A percentile compares a stretch with the other conserved stretches of the same genome.
phyloP scores from a whole-genome alignment of 2,329 filamentous ascomycete genomes.

The Alternaria atra region DNA sequence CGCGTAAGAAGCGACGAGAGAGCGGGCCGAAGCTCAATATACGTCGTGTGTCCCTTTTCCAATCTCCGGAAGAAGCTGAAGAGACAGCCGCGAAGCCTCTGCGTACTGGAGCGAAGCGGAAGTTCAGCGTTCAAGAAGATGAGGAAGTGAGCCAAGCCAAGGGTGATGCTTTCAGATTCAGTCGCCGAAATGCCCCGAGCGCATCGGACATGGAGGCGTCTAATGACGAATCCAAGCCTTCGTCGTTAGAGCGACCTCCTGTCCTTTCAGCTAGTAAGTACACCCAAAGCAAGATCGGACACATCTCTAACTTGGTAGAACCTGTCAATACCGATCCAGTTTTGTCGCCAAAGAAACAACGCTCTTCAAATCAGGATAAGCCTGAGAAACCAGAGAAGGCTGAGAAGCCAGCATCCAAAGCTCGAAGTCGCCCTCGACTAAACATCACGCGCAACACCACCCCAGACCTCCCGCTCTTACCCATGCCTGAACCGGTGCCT shows the following conservation, averaged over 20 bases:
- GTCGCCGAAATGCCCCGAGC: conserved; percentile 45
- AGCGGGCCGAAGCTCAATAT: conserved; percentile 57
- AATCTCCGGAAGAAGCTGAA: conserved; percentile 49
- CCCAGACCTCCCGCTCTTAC: conserved; percentile 31
- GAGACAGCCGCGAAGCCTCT: conserved; percentile 38
- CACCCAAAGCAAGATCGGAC: conserved; percentile 19
- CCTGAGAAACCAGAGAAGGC: conserved; percentile 37
- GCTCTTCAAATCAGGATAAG: conserved; percentile 37
- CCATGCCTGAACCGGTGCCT: conserved; percentile 32
- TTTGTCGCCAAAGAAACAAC: conserved; percentile 54
- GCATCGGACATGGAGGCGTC: conserved; percentile 25
- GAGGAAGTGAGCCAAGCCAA: conserved; percentile 50
- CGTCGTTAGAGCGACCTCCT: conserved; percentile 44
- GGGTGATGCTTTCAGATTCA: conserved; percentile 59
- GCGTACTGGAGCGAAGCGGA: conserved; percentile 64
- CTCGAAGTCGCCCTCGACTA: conserved; percentile 33
- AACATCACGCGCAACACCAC: conserved; percentile 38
- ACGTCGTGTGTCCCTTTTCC: conserved; percentile 55
- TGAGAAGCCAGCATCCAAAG: conserved; percentile 30
- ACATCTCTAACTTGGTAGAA: conserved; percentile 49
- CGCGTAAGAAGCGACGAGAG: conserved; percentile 62
- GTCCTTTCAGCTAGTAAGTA: conserved; percentile 56
- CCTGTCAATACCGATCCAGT: conserved; percentile 59
- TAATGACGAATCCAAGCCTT: conserved; percentile 27
- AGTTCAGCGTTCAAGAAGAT: conserved; percentile 63